phyloP scores from a whole-genome alignment of 1,284 basidiomycete species.

The Apiotrichum veenhuisii region DNA sequence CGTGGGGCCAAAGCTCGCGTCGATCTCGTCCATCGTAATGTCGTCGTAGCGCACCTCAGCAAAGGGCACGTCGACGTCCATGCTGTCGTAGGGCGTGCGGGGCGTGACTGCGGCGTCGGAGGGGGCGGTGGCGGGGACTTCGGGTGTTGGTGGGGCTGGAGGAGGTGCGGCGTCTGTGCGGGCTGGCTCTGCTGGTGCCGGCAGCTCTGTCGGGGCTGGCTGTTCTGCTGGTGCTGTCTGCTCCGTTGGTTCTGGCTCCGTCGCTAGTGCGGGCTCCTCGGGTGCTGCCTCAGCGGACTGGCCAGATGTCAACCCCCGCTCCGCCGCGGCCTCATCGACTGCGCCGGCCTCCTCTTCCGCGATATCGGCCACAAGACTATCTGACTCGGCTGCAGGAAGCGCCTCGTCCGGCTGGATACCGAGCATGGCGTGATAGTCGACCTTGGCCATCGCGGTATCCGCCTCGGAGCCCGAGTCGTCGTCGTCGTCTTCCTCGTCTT shows the following conservation, averaged over 20 bases:
- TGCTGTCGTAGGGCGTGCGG: neutral
- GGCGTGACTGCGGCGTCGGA: neutral
- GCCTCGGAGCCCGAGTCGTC: neutral
- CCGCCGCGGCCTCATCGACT: neutral
- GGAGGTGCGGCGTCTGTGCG: neutral
- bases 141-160: neutral
- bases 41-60: neutral
- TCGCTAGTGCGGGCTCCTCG: neutral
- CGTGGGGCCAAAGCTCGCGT: neutral
- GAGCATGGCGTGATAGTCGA: neutral
- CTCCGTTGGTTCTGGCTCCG: neutral
- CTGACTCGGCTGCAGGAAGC: neutral
- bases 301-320: neutral
- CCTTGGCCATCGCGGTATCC: neutral
- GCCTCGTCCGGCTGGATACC: neutral
- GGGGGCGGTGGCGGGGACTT: neutral
- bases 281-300: neutral
- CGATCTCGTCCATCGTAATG: conserved; percentile 3
- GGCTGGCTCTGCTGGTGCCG: neutral
- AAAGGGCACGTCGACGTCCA: neutral
- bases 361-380: neutral
- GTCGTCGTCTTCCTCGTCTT: conserved; percentile 28
- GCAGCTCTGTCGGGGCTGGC: neutral
- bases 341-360: neutral
- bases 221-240: neutral